Evolutionary conservation across 116 monocot genomes (phyloP), one percentile per base, ranked within the genome.

Genomic region (Zostera marina): DNA sequence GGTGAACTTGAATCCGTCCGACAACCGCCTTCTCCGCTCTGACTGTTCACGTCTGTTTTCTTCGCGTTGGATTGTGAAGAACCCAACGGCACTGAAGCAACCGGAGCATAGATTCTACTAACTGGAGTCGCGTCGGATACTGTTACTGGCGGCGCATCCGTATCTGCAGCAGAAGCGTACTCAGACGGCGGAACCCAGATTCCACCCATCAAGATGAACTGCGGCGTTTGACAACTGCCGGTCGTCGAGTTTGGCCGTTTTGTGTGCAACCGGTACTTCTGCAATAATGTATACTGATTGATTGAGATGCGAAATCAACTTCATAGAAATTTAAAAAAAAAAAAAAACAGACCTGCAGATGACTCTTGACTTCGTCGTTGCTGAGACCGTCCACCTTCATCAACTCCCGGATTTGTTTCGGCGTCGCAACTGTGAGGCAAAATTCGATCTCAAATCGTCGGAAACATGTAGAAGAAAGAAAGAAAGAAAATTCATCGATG

Each of bases 351-450:
- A 89, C 96, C 96, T 96, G 96, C 42, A 96, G 66, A 76, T 96
- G 96, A 46, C 90, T 89, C 78, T 96, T 96, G 47, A 96, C 85
- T 52, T 96, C 96, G 59, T 83, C 96, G 59, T 96, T 96, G 49
- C 89, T 85, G 42, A 96, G 89, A 14, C 96, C 86, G 46, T 96
- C 96, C 49, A 96, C 90, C 83, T 85, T 85, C 96, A 96, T 96
- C 56, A 89, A 63, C 63, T 96, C 96, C 57, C 89, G 63, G 46
- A 96, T 96, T 58, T 88, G 89, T 76, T 96, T 96, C 13, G 96
- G 96, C 2, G 96, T 89, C 8, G 96, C 96, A 6, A 45, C 90
- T 96, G n/a, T n/a, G 81, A 52, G 65, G 22, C 25, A 53, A 41
- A 55, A 55, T 13, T 1, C 9, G 23, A 25, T 3, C 12, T 11